Evolutionary conservation across 1,284 basidiomycete species (phyloP).

Genomic region (Cutaneotrichosporon sp.): DNA sequence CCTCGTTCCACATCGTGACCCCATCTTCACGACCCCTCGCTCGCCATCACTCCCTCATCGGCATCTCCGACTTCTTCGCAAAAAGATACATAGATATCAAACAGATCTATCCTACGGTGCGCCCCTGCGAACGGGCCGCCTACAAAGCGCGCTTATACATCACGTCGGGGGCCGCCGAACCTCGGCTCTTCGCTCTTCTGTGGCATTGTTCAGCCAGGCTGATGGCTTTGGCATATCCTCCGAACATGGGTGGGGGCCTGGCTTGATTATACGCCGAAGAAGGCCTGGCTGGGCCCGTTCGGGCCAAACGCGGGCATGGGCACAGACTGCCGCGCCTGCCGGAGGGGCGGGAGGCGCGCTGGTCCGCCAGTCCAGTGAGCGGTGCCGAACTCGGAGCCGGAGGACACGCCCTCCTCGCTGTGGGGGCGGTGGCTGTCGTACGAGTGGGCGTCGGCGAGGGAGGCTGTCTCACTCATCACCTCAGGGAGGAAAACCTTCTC

Average conservation of each 20-base stretch:
- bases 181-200: not conserved
- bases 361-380: constrained; percentile 11
- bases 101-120: not conserved
- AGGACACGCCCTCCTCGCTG: constrained; percentile 1
- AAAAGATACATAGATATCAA: constrained; percentile 1
- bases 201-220: not conserved
- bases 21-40: not conserved
- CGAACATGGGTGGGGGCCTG: too few relatives aligned
- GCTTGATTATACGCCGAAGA: not conserved
- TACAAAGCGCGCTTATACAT: not conserved
- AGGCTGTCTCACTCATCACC: constrained; percentile 8
- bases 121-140: not conserved
- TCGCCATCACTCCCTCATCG: not conserved
- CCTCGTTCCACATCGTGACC: not conserved
- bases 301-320: constrained; percentile 5
- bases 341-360: constrained; percentile 9
- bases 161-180: not conserved
- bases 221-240: not conserved
- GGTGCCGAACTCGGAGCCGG: constrained; percentile 15
- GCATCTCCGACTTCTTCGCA: not conserved
- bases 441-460: not conserved
- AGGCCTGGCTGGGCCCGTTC: not conserved
- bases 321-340: not conserved
- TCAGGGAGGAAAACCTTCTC: not conserved
- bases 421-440: not conserved